Evolutionary conservation across 2,329 filamentous ascomycete genomes (phyloP).

Genomic region (Aspergillus terreus): DNA sequence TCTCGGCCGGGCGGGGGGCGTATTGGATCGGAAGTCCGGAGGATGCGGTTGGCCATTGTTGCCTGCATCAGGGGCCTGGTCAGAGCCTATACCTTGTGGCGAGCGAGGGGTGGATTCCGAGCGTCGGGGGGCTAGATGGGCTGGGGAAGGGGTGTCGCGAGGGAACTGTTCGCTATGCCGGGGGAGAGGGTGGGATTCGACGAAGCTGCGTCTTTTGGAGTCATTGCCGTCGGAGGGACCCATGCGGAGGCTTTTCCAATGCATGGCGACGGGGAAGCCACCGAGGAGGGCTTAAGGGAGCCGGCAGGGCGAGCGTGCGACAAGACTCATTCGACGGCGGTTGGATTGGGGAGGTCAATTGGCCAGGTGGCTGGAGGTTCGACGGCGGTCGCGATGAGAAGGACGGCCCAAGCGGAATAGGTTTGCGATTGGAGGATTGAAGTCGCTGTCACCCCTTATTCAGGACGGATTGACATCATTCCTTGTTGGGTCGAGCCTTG

Average conservation of each 20-base stretch:
- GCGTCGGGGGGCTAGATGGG: slow-evolving; percentile 25
- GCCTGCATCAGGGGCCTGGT: slow-evolving; percentile 12
- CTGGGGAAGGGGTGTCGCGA: slow-evolving; percentile 28
- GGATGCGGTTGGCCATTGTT: slow-evolving; percentile 9
- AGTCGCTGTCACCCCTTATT: neutral
- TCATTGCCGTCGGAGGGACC: slow-evolving; percentile 29
- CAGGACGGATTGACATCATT: neutral
- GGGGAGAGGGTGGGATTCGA: slow-evolving; percentile 25
- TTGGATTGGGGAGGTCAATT: slow-evolving; percentile 9
- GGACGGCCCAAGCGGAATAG: neutral
- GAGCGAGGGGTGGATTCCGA: slow-evolving; percentile 35
- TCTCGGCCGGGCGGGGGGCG: slow-evolving; percentile 14
- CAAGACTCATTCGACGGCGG: neutral
- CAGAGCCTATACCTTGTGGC: slow-evolving; percentile 14
- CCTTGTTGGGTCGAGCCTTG: neutral
- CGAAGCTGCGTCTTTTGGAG: slow-evolving; percentile 32
- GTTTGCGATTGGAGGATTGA: neutral
- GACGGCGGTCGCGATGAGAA: neutral
- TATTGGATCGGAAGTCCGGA: slow-evolving; percentile 14
- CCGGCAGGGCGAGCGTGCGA: slow-evolving; percentile 14
- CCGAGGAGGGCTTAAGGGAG: slow-evolving; percentile 14
- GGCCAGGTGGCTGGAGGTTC: neutral
- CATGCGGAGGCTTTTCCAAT: slow-evolving; percentile 39
- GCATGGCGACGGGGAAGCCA: slow-evolving; percentile 30
- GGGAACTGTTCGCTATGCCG: slow-evolving; percentile 37